These are phyloP conservation scores for Pseudogymnoascus sp. DNA, from an alignment of 2,329 filamentous ascomycete species.

Conservation along the genomic window DNA sequence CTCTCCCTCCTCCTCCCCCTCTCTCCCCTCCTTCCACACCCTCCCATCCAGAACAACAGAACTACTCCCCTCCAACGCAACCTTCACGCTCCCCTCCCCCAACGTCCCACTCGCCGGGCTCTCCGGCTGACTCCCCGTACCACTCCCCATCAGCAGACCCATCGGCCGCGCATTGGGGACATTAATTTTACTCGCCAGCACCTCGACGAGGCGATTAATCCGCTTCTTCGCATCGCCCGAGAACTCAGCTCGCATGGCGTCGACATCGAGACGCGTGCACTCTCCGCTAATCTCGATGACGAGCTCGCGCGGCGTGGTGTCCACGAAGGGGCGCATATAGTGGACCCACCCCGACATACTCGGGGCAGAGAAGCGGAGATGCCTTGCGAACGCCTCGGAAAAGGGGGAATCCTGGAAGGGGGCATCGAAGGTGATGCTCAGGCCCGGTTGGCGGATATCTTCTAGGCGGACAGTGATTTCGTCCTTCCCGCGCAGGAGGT, in stretches of 20 bases:
- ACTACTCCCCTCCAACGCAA: slow-evolving; percentile 54
- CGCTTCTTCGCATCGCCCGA: slow-evolving; percentile 62
- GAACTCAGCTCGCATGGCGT: slow-evolving; percentile 60
- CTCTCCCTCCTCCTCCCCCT: background rate
- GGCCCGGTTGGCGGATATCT: slow-evolving; percentile 81
- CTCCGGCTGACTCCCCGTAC: slow-evolving; percentile 54
- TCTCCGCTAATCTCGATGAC: slow-evolving; percentile 73
- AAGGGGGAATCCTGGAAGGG: slow-evolving; percentile 14
- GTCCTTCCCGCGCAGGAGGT: slow-evolving; percentile 56
- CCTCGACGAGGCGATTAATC: slow-evolving; percentile 66
- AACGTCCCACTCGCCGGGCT: slow-evolving; percentile 64
- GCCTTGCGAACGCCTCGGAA: too few relatives aligned
- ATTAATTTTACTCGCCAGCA: slow-evolving; percentile 74
- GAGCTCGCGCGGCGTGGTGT: slow-evolving; percentile 64
- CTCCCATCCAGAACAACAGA: slow-evolving; percentile 53
- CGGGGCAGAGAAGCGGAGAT: background rate
- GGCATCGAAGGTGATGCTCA: slow-evolving; percentile 54
- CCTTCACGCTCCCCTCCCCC: slow-evolving; percentile 62
- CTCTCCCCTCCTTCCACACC: slow-evolving; percentile 36
- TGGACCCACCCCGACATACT: slow-evolving; percentile 51
- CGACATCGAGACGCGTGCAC: slow-evolving; percentile 50
- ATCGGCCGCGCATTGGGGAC: slow-evolving; percentile 53
- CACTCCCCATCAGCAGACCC: slow-evolving; percentile 59
- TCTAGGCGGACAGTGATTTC: slow-evolving; percentile 78
- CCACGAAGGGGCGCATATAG: slow-evolving; percentile 82